Evolutionary conservation across 2,329 filamentous ascomycete species (phyloP).

Genomic region (Plenodomus lindquistii): DNA sequence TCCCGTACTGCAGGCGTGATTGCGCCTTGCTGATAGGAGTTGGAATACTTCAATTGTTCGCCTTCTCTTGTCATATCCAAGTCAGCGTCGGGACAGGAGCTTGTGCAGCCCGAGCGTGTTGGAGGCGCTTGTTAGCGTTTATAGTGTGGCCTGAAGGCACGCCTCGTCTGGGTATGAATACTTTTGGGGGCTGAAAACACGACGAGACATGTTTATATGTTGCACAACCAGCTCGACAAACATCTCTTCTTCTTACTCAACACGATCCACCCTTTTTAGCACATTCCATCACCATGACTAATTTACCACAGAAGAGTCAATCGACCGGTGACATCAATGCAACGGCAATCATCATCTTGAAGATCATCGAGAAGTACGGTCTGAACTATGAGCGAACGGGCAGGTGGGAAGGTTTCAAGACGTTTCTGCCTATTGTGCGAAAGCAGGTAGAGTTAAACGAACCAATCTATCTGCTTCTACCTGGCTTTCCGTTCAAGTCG

Average conservation of each 20-base stretch:
- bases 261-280: background rate
- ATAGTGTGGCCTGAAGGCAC: slow-evolving; percentile 7
- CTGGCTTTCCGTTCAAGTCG: slow-evolving; percentile 66
- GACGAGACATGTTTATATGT: background rate
- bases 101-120: no score
- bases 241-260: background rate
- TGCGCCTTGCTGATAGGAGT: no score
- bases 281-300: background rate
- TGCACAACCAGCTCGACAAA: slow-evolving; percentile 1
- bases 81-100: no score
- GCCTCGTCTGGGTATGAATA: slow-evolving; percentile 2
- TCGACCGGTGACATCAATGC: background rate
- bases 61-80: no score
- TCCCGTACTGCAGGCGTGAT: no score
- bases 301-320: background rate
- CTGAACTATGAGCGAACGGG: slow-evolving; percentile 29
- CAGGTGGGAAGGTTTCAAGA: slow-evolving; percentile 27
- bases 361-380: slow-evolving; percentile 26
- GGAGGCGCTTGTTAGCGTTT: background rate
- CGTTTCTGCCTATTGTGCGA: slow-evolving; percentile 22
- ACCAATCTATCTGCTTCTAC: slow-evolving; percentile 46
- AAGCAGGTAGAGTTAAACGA: slow-evolving; percentile 23
- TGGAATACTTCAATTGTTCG: no score
- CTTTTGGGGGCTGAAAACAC: slow-evolving; percentile 1
- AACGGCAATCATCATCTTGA: slow-evolving; percentile 20